phyloP scores from a whole-genome alignment of 768 basidiomycete species.

The Auricularia sp. region DNA sequence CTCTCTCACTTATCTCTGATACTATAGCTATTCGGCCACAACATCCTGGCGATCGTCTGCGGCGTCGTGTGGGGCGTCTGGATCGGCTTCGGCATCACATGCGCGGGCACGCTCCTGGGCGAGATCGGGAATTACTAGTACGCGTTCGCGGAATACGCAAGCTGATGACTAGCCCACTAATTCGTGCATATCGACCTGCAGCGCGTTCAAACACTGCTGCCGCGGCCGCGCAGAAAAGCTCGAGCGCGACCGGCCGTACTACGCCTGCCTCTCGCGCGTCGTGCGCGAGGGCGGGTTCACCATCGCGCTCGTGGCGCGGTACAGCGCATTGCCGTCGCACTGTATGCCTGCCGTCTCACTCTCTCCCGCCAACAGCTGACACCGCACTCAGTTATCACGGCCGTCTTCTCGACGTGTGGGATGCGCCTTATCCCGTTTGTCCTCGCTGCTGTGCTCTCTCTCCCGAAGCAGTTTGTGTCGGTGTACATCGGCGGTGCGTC shows the following conservation, averaged over 20 bases:
- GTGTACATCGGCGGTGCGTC: conserved; percentile 19
- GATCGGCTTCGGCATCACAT: conserved; percentile 75
- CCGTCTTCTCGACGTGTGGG: conserved; percentile 23
- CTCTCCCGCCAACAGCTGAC: background rate
- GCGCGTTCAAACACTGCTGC: conserved; percentile 79
- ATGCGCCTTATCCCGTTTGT: conserved; percentile 24
- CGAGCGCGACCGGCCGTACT: conserved; percentile 46
- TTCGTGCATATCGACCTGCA: conserved; percentile 15
- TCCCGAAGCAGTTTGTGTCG: conserved; percentile 28
- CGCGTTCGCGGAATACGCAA: conserved; percentile 17
- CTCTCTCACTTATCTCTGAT: too few species aligned
- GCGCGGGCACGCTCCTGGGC: conserved; percentile 54
- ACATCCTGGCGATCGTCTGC: conserved; percentile 79
- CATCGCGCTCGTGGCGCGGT: conserved; percentile 14
- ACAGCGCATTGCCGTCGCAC: background rate
- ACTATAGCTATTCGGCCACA: conserved; percentile 74
- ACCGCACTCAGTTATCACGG: conserved; percentile 11
- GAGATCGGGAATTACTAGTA: conserved; percentile 85
- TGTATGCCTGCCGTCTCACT: background rate
- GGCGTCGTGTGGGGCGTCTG: conserved; percentile 88
- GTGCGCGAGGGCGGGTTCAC: conserved; percentile 84
- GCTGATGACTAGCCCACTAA: background rate
- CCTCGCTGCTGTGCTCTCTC: conserved; percentile 23
- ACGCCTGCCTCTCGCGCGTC: conserved; percentile 45
- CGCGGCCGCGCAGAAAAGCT: conserved; percentile 62